Evolutionary conservation across 371 early-diverging fungal genomes (phyloP).

Genomic region (Lichtheimia corymbifera): DNA sequence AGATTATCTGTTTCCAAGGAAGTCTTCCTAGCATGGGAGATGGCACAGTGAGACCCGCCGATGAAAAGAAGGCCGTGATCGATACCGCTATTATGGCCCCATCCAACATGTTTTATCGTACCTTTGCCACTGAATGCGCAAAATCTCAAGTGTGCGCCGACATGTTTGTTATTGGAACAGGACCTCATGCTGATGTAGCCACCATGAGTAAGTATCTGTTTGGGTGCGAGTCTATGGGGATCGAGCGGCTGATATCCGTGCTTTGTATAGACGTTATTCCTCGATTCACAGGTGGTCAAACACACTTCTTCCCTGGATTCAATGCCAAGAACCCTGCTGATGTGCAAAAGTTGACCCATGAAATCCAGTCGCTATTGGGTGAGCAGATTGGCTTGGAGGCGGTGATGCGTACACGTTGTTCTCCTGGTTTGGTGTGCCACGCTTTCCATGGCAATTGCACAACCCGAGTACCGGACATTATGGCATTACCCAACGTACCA

Average conservation of each 20-base stretch:
- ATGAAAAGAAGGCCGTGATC: constrained; percentile 56
- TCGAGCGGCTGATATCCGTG: background rate
- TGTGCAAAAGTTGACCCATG: constrained; percentile 65
- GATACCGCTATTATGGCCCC: constrained; percentile 60
- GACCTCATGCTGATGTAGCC: constrained; percentile 73
- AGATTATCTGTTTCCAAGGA: constrained; percentile 73
- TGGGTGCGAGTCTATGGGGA: background rate
- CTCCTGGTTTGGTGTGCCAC: constrained; percentile 74
- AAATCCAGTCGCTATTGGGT: constrained; percentile 67
- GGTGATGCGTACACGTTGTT: constrained; percentile 86
- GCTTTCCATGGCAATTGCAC: constrained; percentile 88
- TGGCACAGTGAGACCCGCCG: constrained; percentile 67
- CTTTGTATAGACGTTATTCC: constrained; percentile 56
- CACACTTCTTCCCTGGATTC: constrained; percentile 85
- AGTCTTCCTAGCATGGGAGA: constrained; percentile 69
- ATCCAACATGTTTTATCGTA: constrained; percentile 76
- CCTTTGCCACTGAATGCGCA: constrained; percentile 77
- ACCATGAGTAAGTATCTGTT: constrained; percentile 61
- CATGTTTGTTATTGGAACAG: constrained; percentile 75
- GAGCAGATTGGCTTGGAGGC: constrained; percentile 82
- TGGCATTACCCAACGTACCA: constrained; percentile 85
- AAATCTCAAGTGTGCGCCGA: constrained; percentile 82
- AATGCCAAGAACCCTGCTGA: constrained; percentile 68
- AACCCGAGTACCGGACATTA: constrained; percentile 79
- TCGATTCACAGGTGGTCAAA: constrained; percentile 88